phyloP scores from a whole-genome alignment of 2,329 filamentous ascomycete species.

The Nigrograna mackinnonii region DNA sequence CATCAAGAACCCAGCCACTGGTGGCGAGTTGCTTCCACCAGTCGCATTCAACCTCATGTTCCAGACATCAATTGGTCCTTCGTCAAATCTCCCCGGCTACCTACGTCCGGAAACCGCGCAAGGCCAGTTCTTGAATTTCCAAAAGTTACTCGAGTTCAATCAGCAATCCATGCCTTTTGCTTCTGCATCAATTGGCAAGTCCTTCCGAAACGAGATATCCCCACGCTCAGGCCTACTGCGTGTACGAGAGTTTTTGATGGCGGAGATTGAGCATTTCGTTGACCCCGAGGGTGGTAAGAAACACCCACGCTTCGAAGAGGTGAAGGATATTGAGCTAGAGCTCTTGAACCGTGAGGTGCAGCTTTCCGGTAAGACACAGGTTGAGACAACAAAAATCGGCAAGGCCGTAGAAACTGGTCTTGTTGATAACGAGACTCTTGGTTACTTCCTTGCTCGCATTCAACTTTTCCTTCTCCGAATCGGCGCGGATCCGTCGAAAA shows the following conservation, averaged over 20 bases:
- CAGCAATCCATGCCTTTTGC: constrained; percentile 95
- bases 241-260: constrained; percentile 98
- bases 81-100: constrained; percentile 74
- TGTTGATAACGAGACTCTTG: constrained; percentile 96
- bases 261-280: constrained; percentile 98
- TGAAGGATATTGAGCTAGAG: constrained; percentile 80
- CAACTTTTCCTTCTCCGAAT: constrained; percentile 87
- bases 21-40: constrained; percentile 75
- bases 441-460: constrained; percentile 95
- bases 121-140: constrained; percentile 97
- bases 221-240: constrained; percentile 87
- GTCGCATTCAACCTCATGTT: constrained; percentile 99
- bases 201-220: constrained; percentile 97
- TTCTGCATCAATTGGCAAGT: constrained; percentile 95
- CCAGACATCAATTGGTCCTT: constrained; percentile 91
- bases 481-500: constrained; percentile 83
- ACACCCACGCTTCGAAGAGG: constrained; percentile 83
- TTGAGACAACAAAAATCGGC: constrained; percentile 76
- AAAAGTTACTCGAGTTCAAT: constrained; percentile 95
- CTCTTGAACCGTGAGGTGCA: constrained; percentile 86
- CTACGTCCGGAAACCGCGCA: constrained; percentile 85
- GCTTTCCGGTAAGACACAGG: constrained; percentile 79
- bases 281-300: constrained; percentile 95
- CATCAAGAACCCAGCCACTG: constrained; percentile 84
- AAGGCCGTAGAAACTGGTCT: constrained; percentile 80